Evolutionary conservation across 495 filamentous ascomycete genomes (phyloP).

Genomic region (Penicillium parvum): DNA sequence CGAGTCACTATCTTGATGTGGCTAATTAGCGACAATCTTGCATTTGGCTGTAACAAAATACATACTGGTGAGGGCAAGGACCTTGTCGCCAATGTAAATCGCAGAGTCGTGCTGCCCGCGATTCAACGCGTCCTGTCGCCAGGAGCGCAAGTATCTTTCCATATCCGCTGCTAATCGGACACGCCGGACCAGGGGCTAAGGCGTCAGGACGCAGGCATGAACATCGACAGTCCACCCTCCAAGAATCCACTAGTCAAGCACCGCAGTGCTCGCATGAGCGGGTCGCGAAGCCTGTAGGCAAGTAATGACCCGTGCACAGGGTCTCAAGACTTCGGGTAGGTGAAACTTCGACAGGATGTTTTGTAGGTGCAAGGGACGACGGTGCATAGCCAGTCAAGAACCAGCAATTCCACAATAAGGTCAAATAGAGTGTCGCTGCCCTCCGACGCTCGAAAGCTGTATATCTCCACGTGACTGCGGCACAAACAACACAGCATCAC

Average conservation of each 20-base stretch:
- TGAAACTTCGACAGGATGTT: too few species aligned
- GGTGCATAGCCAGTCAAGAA: too few species aligned
- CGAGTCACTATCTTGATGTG: constrained; percentile 68
- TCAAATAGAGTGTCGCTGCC: too few species aligned
- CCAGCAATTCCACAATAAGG: too few species aligned
- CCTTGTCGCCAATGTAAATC: constrained; percentile 94
- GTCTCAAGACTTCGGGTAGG: too few species aligned
- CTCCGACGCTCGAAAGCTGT: neutral
- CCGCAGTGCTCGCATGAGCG: constrained; percentile 19
- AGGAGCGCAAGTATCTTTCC: constrained; percentile 87
- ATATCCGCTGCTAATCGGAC: constrained; percentile 45
- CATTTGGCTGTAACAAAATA: neutral
- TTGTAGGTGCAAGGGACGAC: too few species aligned
- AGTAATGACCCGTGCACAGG: constrained; percentile 25
- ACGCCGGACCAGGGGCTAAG: neutral
- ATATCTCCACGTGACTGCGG: neutral
- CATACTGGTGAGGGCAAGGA: constrained; percentile 86
- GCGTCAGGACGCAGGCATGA: neutral
- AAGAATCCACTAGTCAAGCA: constrained; percentile 4
- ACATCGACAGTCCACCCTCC: neutral
- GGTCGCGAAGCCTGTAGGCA: constrained; percentile 22
- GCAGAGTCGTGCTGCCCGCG: constrained; percentile 94
- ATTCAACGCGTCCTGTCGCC: constrained; percentile 88
- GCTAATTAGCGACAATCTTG: constrained; percentile 16
- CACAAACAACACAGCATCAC: neutral